These are phyloP conservation scores for Cucurbita maxima DNA, from an alignment of 306 rosid species.

Conservation along the genomic window DNA sequence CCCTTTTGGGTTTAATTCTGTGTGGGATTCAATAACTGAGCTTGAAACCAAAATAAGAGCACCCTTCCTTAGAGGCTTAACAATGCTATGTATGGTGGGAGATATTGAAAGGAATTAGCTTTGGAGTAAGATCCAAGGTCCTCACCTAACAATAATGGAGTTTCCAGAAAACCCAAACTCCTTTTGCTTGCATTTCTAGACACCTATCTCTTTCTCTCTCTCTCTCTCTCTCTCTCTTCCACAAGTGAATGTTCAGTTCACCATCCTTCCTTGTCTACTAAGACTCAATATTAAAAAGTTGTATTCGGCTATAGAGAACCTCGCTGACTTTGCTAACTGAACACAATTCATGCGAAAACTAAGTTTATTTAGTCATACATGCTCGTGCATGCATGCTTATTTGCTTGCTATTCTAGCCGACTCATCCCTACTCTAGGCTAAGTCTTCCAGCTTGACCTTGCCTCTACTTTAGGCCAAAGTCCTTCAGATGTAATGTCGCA, in stretches of 20 bases:
- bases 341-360: no score
- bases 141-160: constrained; percentile 43
- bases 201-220: constrained; percentile 11
- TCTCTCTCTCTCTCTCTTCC: background rate
- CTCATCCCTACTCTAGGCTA: no score
- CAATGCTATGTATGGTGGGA: background rate
- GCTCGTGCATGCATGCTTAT: no score
- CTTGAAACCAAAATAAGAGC: background rate
- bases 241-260: constrained; percentile 31
- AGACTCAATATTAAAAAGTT: constrained; percentile 10
- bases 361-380: no score
- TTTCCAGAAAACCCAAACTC: constrained; percentile 27
- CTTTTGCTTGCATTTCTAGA: constrained; percentile 56
- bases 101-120: background rate
- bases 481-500: no score
- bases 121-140: constrained; percentile 57
- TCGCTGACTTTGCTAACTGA: no score
- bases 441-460: no score
- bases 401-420: no score
- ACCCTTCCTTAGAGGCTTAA: background rate
- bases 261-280: constrained; percentile 49
- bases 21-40: background rate
- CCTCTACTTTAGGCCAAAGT: no score
- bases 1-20: background rate
- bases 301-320: no score